phyloP scores from a whole-genome alignment of 1,139 yeast species.

The Pichia sorboxylosa region DNA sequence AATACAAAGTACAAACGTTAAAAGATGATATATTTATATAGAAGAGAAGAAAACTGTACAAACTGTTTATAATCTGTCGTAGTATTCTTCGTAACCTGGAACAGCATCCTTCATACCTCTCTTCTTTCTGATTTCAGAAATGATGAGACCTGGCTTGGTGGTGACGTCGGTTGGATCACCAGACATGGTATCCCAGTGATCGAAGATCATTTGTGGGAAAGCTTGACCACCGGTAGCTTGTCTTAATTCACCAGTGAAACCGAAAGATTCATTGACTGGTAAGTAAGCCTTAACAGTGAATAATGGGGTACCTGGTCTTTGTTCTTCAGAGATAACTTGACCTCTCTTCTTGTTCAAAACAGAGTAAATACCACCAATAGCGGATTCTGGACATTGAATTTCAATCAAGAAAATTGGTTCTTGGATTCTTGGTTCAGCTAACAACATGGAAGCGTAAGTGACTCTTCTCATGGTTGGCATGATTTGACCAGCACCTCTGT shows the following conservation, averaged over 20 bases:
- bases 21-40: background rate
- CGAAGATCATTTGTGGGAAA: slow-evolving; percentile 99
- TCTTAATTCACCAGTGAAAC: slow-evolving; percentile 99
- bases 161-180: slow-evolving; percentile 91
- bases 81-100: slow-evolving; percentile 99
- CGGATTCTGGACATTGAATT: slow-evolving; percentile 98
- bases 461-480: slow-evolving; percentile 99
- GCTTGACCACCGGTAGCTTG: slow-evolving; percentile 99
- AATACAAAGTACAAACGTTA: slow-evolving; percentile 7
- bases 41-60: background rate
- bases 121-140: slow-evolving; percentile 84
- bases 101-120: slow-evolving; percentile 94
- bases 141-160: slow-evolving; percentile 93
- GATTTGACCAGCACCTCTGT: slow-evolving; percentile 99
- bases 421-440: slow-evolving; percentile 98
- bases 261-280: slow-evolving; percentile 99
- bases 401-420: slow-evolving; percentile 99
- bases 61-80: slow-evolving; percentile 82
- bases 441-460: slow-evolving; percentile 94
- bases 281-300: slow-evolving; percentile 98
- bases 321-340: slow-evolving; percentile 97
- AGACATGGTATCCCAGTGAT: slow-evolving; percentile 86
- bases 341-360: slow-evolving; percentile 99
- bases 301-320: slow-evolving; percentile 99
- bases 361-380: slow-evolving; percentile 99